Evolutionary conservation across 2,329 filamentous ascomycete genomes (phyloP).

Genomic region (Fusarium brachygibbosum): DNA sequence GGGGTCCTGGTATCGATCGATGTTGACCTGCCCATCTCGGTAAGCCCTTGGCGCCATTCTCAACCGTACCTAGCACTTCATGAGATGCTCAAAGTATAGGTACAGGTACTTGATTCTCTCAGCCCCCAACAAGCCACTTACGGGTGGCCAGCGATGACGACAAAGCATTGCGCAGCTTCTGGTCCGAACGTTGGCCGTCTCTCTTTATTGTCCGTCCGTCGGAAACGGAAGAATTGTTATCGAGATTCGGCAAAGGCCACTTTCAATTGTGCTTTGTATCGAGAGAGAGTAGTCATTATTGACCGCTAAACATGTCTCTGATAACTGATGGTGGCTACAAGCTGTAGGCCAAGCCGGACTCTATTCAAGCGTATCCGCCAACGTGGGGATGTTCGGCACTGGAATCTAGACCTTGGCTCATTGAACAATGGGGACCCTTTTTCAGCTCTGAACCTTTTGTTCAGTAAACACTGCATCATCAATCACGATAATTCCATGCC

Average conservation of each 20-base stretch:
- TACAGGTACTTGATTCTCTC: conserved; percentile 29
- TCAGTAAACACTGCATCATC: background rate
- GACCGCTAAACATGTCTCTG: conserved; percentile 27
- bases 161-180: conserved; percentile 33
- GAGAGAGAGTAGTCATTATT: background rate
- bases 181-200: conserved; percentile 7
- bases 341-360: conserved; percentile 32
- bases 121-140: conserved; percentile 37
- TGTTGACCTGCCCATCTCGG: conserved; percentile 40
- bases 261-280: background rate
- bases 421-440: conserved; percentile 5
- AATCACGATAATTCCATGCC: background rate
- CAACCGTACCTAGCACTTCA: background rate
- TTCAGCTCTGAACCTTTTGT: conserved; percentile 17
- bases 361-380: conserved; percentile 27
- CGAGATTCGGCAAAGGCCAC: background rate
- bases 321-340: conserved; percentile 34
- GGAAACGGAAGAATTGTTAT: conserved; percentile 7
- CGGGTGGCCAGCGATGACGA: conserved; percentile 37
- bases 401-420: conserved; percentile 30
- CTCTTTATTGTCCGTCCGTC: background rate
- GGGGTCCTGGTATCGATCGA: conserved; percentile 23
- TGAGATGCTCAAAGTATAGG: conserved; percentile 16
- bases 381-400: conserved; percentile 32
- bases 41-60: conserved; percentile 26